Conservation (phyloP, 148 eudicot species). For the Heliosperma pusillum region DNA sequence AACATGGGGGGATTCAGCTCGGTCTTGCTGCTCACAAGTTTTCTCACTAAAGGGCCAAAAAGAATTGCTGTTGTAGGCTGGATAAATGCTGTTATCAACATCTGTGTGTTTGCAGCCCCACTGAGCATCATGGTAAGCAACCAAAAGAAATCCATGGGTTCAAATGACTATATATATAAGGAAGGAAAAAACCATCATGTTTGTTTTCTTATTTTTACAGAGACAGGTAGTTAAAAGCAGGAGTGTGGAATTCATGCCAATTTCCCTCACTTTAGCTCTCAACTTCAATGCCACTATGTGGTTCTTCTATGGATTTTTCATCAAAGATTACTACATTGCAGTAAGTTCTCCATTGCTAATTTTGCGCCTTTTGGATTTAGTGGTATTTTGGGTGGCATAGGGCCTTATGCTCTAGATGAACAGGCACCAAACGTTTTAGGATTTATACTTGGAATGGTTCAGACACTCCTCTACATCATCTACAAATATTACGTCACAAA, state of each 20-base stretch:
- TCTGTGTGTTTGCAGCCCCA: constrained; percentile 63
- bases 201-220: constrained; percentile 28
- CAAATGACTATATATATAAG: background rate
- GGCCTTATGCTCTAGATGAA: constrained; percentile 17
- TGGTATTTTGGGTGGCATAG: background rate
- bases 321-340: constrained; percentile 45
- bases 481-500: constrained; percentile 39
- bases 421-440: constrained; percentile 63
- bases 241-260: constrained; percentile 65
- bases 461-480: constrained; percentile 42
- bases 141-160: background rate
- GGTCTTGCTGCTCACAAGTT: constrained; percentile 34
- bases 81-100: constrained; percentile 53
- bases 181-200: background rate
- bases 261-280: constrained; percentile 46
- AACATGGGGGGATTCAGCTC: constrained; percentile 40
- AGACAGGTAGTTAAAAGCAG: constrained; percentile 49
- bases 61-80: constrained; percentile 48
- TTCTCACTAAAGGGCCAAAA: constrained; percentile 37
- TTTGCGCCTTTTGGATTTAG: background rate
- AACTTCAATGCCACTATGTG: constrained; percentile 50
- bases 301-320: constrained; percentile 69
- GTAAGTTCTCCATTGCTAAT: constrained; percentile 32
- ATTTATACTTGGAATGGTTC: constrained; percentile 48
- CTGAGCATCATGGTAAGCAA: constrained; percentile 55